A percentile compares a stretch with the other conserved stretches of the same genome.
These are phyloP conservation scores for Neoascochyta sp. DNA, from an alignment of 2,329 filamentous ascomycete genomes.

Conservation along the genomic window DNA sequence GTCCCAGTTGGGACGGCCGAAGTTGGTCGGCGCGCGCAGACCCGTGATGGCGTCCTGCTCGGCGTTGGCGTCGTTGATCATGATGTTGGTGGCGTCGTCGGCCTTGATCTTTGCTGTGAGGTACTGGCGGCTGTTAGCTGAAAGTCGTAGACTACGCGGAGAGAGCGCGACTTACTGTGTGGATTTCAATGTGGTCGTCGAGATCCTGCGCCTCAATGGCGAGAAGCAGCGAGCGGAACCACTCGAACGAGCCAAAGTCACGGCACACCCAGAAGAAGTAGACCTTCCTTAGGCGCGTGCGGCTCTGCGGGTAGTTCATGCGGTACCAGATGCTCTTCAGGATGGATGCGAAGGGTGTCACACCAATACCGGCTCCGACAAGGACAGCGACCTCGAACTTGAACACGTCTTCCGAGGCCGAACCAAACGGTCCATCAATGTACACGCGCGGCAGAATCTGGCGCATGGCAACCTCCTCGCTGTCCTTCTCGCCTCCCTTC, in stretches of 20 bases:
- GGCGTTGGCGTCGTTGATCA: conserved; percentile 84
- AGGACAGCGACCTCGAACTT: conserved; percentile 55
- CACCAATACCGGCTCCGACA: conserved; percentile 51
- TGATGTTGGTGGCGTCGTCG: conserved; percentile 84
- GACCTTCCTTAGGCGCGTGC: conserved; percentile 75
- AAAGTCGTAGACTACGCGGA: not conserved
- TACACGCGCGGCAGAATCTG: conserved; percentile 75
- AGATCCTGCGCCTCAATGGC: conserved; percentile 85
- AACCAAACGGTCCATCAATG: conserved; percentile 80
- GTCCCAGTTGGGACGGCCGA: conserved; percentile 84
- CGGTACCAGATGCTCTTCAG: conserved; percentile 88
- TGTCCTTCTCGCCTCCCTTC: conserved; percentile 47
- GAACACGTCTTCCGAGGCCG: conserved; percentile 83
- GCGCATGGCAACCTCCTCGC: conserved; percentile 64
- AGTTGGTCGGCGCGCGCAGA: conserved; percentile 76
- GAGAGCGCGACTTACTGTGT: conserved; percentile 52
- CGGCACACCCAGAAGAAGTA: conserved; percentile 94
- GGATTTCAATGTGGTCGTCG: conserved; percentile 80
- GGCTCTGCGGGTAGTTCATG: conserved; percentile 81
- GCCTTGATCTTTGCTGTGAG: conserved; percentile 82
- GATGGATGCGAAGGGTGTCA: conserved; percentile 52
- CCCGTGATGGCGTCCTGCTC: conserved; percentile 83
- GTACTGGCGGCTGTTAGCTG: conserved; percentile 49
- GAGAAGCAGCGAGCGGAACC: conserved; percentile 79
- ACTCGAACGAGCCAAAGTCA: conserved; percentile 84